Evolutionary conservation across 805 yeast genomes (phyloP), one percentile per base, ranked within the genome.

Genomic region (Kodamaea kaohsiungensis): DNA sequence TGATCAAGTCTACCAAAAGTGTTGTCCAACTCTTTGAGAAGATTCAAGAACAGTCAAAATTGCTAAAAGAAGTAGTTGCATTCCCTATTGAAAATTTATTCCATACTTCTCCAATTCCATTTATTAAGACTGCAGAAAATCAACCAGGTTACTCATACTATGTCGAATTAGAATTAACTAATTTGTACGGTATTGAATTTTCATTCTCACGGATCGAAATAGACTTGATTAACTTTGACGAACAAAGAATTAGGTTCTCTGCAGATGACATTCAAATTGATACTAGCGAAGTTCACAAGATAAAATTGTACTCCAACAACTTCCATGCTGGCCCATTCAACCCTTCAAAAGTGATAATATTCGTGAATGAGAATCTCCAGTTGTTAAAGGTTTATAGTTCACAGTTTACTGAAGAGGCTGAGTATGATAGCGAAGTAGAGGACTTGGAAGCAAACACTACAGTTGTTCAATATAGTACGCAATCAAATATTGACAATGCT

Each of bases 81-180:
- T 75, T 61, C 38, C 68, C 75, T 0, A 57, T 80, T 7, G 67
- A 68, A 2, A 64, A 65, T 1, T 62, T 82, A 48, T 78, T 82
- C 53, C 57, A 60, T 1, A 60, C 75, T 5, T 52, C 62, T 0
- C 56, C 82, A 2, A 54, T 57, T 3, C 80, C 83, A 0, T 70
- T 63, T 50, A 64, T 84, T 10, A 59, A 65, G 4, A 71, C 73
- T 18, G 66, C 60, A 12, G 60, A 61, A 2, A 4, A 67, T 53
- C 10, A 12, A 30, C 22, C 55, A 6, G 43, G 53, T 8, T 19
- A 38, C 5, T 61, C 56, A 6, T 76, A 81, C 51, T 69, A 57
- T 39, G 55, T 84, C 1, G 69, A 65, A 8, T 54, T 81, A 3
- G 54, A 59, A 0, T 42, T 81, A 7, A 53, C 55, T 2, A 77